Percentiles rank a stretch among this genome's conserved stretches.
Conservation (phyloP, 768 basidiomycete genomes). For the Rubroboletus satanas region DNA sequence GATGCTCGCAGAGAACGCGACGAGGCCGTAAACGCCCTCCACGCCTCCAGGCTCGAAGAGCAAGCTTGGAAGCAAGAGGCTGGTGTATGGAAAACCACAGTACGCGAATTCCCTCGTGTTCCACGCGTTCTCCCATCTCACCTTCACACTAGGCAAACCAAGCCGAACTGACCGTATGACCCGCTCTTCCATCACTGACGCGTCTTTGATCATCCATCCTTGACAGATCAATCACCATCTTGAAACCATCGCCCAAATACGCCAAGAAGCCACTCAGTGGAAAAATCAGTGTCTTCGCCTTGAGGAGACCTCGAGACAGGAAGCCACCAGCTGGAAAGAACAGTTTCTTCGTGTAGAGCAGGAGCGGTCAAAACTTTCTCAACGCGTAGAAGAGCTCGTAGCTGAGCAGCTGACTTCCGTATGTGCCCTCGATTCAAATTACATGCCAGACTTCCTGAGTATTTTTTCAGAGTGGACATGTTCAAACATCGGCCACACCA, state of each 20-base stretch:
- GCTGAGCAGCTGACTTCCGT: conserved; percentile 45
- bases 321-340: conserved; percentile 73
- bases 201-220: neutral
- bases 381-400: conserved; percentile 56
- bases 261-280: conserved; percentile 66
- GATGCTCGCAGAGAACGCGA: conserved; percentile 51
- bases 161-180: conserved; percentile 51
- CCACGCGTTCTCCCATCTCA: conserved; percentile 9
- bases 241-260: conserved; percentile 58
- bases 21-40: conserved; percentile 44
- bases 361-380: conserved; percentile 56
- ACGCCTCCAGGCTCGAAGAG: conserved; percentile 41
- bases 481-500: conserved; percentile 18
- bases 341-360: conserved; percentile 73
- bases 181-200: neutral
- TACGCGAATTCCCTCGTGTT: conserved; percentile 33
- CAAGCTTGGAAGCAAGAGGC: conserved; percentile 47
- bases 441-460: neutral
- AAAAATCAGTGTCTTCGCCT: conserved; percentile 58
- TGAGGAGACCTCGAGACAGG: conserved; percentile 43
- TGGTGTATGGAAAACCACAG: conserved; percentile 42
- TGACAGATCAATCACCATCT: conserved; percentile 55
- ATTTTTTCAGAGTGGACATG: conserved; percentile 13
- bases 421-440: conserved; percentile 16
- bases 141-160: conserved; percentile 43